A percentile compares a stretch with the other conserved stretches of the same genome.
These are phyloP conservation scores for Phytopythium delawarense DNA, from an alignment of 352 stramenopile species.

Conservation along the genomic window DNA sequence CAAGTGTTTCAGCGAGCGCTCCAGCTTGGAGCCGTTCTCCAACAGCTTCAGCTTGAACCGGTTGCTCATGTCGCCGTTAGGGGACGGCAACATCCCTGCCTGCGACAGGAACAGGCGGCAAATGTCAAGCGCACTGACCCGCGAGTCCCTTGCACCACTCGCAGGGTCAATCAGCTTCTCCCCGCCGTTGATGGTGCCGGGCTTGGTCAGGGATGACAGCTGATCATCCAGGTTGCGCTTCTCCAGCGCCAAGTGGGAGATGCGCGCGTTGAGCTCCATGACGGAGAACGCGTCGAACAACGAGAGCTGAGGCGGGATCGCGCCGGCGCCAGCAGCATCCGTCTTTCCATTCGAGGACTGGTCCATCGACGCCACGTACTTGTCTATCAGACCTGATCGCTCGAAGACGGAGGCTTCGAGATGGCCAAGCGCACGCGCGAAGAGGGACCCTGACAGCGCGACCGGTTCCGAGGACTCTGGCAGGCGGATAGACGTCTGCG, in stretches of 20 bases:
- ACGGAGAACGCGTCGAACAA: conserved; percentile 86
- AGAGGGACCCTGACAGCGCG: conserved; percentile 49
- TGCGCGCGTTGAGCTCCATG: conserved; percentile 82
- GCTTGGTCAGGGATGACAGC: conserved; percentile 36
- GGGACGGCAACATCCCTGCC: conserved; percentile 54
- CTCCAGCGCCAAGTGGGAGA: conserved; percentile 52
- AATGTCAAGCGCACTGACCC: conserved; percentile 69
- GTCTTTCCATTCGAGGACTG: conserved; percentile 23
- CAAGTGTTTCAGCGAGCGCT: conserved; percentile 77
- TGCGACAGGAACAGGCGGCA: conserved; percentile 82
- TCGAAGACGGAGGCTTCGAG: conserved; percentile 72
- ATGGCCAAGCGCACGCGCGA: conserved; percentile 65
- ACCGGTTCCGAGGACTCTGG: conserved; percentile 18
- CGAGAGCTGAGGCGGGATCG: conserved; percentile 68
- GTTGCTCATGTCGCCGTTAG: conserved; percentile 50
- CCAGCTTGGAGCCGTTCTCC: conserved; percentile 69
- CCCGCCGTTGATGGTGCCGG: conserved; percentile 16
- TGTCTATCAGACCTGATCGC: conserved; percentile 61
- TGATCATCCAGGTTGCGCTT: conserved; percentile 40
- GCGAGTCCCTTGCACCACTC: conserved; percentile 31
- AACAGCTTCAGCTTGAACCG: conserved; percentile 60
- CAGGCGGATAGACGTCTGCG: conserved; percentile 35
- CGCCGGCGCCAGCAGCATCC: conserved; percentile 3
- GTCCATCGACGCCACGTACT: conserved; percentile 73
- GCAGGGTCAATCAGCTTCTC: conserved; percentile 31